Conservation (phyloP, 2,329 filamentous ascomycete genomes). For the Aspergillus oerlinghausenensis region DNA sequence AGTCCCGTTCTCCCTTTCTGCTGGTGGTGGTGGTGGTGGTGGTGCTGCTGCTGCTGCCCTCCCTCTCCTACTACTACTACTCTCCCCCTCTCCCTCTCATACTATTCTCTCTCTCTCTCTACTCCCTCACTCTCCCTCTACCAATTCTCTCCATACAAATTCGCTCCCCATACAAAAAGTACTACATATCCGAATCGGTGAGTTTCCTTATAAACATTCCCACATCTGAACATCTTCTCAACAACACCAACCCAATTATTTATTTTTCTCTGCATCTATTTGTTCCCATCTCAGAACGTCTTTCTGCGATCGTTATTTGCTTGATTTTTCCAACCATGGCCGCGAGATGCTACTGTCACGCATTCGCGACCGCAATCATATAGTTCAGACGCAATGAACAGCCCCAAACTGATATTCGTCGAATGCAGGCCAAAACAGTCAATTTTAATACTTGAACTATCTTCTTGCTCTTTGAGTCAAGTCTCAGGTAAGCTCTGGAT, state of each 20-base stretch:
- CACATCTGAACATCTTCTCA: constrained; percentile 17
- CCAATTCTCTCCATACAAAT: constrained; percentile 32
- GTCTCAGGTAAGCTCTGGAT: constrained; percentile 14
- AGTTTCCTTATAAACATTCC: constrained; percentile 31
- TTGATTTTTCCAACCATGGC: constrained; percentile 20
- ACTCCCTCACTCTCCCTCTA: constrained; percentile 31
- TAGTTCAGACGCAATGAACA: constrained; percentile 14
- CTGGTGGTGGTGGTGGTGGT: constrained; percentile 26
- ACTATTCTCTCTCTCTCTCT: constrained; percentile 26
- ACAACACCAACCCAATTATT: constrained; percentile 25
- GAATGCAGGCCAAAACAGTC: constrained; percentile 11
- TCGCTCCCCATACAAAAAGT: constrained; percentile 34
- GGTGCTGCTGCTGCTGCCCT: constrained; percentile 19
- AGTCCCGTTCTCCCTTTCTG: constrained; percentile 23
- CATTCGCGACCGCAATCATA: constrained; percentile 17
- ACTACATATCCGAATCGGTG: constrained; percentile 35
- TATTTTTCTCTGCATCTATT: constrained; percentile 16
- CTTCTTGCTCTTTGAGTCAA: constrained; percentile 9
- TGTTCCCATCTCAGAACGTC: constrained; percentile 9
- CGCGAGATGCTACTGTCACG: constrained; percentile 21
- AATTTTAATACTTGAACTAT: constrained; percentile 5
- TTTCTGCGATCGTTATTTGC: constrained; percentile 13
- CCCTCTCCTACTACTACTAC: constrained; percentile 15
- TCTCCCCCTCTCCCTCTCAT: constrained; percentile 24
- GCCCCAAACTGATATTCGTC: constrained; percentile 7